These are phyloP conservation scores for Polyporus tsugae DNA, from an alignment of 1,284 basidiomycete genomes.

Conservation along the genomic window DNA sequence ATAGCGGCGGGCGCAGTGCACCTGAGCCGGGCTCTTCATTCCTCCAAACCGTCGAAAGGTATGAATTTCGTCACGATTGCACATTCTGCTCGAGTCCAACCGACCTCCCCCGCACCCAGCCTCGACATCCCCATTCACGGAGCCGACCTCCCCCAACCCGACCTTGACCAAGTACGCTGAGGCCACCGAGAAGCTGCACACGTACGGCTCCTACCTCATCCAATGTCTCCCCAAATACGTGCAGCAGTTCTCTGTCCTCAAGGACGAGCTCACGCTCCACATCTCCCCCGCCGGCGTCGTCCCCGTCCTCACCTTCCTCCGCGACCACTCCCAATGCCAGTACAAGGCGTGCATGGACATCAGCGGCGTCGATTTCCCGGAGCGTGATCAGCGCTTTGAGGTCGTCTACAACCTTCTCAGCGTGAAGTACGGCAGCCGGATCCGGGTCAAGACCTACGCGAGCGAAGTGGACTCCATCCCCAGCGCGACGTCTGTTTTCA, in stretches of 20 bases:
- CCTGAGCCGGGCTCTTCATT: conserved; percentile 47
- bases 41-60: conserved; percentile 62
- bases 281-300: conserved; percentile 85
- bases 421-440: conserved; percentile 77
- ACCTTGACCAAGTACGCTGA: conserved; percentile 73
- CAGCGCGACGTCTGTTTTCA: conserved; percentile 82
- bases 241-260: conserved; percentile 97
- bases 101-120: conserved; percentile 46
- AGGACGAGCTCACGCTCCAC: conserved; percentile 96
- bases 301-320: conserved; percentile 91
- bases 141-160: conserved; percentile 88
- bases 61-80: conserved; percentile 20
- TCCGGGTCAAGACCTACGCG: conserved; percentile 98
- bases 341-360: conserved; percentile 96
- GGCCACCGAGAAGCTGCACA: conserved; percentile 81
- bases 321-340: conserved; percentile 96
- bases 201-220: conserved; percentile 90
- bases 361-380: conserved; percentile 95
- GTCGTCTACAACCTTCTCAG: conserved; percentile 97
- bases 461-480: conserved; percentile 96
- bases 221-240: conserved; percentile 94
- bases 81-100: conserved; percentile 4
- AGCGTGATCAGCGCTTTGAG: conserved; percentile 94
- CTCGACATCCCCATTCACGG: conserved; percentile 82
- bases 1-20: conserved; percentile 35